These are phyloP conservation scores for Phytophthora vignae DNA, from an alignment of 352 stramenopile genomes.

Conservation along the genomic window DNA sequence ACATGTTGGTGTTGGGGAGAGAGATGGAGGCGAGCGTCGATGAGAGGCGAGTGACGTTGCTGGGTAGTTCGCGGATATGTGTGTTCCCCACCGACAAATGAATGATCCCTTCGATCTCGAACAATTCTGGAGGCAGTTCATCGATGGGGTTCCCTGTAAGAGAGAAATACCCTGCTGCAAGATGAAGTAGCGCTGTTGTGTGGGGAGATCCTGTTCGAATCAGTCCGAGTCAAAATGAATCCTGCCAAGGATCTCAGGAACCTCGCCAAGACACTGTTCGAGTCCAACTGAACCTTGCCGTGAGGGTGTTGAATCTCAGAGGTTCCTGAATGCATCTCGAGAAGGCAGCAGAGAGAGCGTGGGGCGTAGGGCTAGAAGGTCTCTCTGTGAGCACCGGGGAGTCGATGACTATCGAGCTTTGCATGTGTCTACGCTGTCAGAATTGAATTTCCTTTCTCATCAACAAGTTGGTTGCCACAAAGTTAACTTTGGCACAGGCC, in stretches of 20 bases:
- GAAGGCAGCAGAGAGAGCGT: too few relatives aligned
- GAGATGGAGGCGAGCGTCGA: background rate
- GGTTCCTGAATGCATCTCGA: too few relatives aligned
- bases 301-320: too few relatives aligned
- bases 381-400: background rate
- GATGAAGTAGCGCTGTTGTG: background rate
- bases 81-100: background rate
- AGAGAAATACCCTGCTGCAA: slow-evolving; percentile 12
- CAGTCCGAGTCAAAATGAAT: too few relatives aligned
- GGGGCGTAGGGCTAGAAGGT: background rate
- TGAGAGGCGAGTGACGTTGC: background rate
- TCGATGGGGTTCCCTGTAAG: slow-evolving; percentile 18
- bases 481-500: slow-evolving; percentile 1
- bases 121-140: slow-evolving; percentile 17
- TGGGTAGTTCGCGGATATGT: background rate
- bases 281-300: too few relatives aligned
- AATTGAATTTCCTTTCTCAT: too few relatives aligned
- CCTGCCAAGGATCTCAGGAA: too few relatives aligned
- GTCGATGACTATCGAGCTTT: background rate
- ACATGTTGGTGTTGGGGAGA: background rate
- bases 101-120: slow-evolving; percentile 21
- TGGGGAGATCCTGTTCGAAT: too few relatives aligned
- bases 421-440: too few relatives aligned
- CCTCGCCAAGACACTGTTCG: too few relatives aligned
- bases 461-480: background rate